Conservation (phyloP, 2,329 filamentous ascomycete species). For the Cytospora piceae region DNA sequence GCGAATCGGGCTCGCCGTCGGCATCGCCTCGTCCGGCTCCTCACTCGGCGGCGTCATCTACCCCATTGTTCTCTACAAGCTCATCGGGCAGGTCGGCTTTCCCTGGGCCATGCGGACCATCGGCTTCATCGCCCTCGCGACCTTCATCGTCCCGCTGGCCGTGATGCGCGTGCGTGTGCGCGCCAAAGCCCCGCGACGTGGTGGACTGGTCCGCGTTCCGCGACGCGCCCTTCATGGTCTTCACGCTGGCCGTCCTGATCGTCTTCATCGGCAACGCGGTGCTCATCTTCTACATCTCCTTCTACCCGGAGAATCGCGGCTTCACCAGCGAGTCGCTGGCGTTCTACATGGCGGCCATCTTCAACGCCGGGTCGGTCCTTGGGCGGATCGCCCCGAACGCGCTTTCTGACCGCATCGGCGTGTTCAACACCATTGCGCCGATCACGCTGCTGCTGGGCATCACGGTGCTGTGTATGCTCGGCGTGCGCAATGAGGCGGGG, state of each 20-base stretch:
- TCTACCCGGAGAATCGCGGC: conserved; percentile 39
- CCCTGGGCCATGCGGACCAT: conserved; percentile 35
- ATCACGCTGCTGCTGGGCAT: conserved; percentile 39
- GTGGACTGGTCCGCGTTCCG: conserved; percentile 46
- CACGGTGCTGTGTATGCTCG: conserved; percentile 43
- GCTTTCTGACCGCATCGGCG: conserved; percentile 44
- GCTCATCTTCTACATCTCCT: conserved; percentile 46
- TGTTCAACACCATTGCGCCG: conserved; percentile 42
- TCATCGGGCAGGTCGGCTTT: conserved; percentile 36
- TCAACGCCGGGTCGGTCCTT: conserved; percentile 45
- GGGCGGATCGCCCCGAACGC: conserved; percentile 45
- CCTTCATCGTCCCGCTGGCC: conserved; percentile 33
- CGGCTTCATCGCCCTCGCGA: conserved; percentile 37
- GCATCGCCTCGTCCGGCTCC: conserved; percentile 40
- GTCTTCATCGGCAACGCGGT: conserved; percentile 46
- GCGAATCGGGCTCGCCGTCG: conserved; percentile 38
- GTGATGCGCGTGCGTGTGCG: conserved; percentile 42
- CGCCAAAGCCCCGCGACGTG: conserved; percentile 40
- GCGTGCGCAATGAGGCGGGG: conserved; percentile 38
- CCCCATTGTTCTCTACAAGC: conserved; percentile 36
- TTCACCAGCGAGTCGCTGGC: conserved; percentile 40
- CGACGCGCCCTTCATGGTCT: conserved; percentile 44
- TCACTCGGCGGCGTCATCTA: conserved; percentile 42
- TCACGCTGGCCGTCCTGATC: conserved; percentile 40
- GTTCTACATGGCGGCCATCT: conserved; percentile 47